These are phyloP conservation scores for Aspergillus tanneri DNA, from an alignment of 2,329 filamentous ascomycete species.

Conservation along the genomic window DNA sequence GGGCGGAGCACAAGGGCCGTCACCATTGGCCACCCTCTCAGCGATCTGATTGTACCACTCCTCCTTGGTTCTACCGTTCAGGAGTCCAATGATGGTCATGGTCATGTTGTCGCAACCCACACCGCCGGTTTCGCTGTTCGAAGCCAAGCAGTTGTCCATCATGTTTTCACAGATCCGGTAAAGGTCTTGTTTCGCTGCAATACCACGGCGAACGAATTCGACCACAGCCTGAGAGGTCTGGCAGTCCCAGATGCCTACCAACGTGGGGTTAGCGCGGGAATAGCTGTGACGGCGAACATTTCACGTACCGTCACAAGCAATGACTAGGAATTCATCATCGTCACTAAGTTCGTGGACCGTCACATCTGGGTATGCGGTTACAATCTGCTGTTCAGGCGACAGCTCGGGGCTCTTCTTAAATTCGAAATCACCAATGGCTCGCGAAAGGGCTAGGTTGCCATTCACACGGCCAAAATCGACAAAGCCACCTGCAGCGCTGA, in stretches of 20 bases:
- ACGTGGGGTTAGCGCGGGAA: constrained; percentile 9
- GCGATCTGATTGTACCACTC: constrained; percentile 98
- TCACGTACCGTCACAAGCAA: constrained; percentile 82
- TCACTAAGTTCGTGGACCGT: constrained; percentile 84
- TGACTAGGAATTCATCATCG: constrained; percentile 92
- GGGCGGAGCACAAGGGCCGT: constrained; percentile 95
- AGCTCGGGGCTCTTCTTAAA: constrained; percentile 99
- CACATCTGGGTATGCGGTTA: constrained; percentile 94
- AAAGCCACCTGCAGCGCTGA: constrained; percentile 92
- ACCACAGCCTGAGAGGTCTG: constrained; percentile 96
- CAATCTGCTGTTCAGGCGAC: constrained; percentile 96
- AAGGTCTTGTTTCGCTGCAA: constrained; percentile 92
- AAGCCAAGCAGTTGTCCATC: constrained; percentile 99
- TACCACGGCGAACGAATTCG: constrained; percentile 94
- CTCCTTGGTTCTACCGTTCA: constrained; percentile 89
- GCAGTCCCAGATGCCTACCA: constrained; percentile 99
- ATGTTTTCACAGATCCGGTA: constrained; percentile 98
- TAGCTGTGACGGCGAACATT: not conserved
- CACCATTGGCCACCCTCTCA: constrained; percentile 89
- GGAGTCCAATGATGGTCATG: constrained; percentile 84
- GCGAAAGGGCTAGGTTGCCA: constrained; percentile 92
- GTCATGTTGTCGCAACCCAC: constrained; percentile 99
- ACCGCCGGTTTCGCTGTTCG: constrained; percentile 95
- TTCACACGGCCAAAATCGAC: constrained; percentile 99
- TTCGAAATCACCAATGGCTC: constrained; percentile 97